Percentiles rank a stretch among this genome's conserved stretches.
phyloP scores from a whole-genome alignment of 192 early-diverging fungal genomes.

The Mortierella claussenii region DNA sequence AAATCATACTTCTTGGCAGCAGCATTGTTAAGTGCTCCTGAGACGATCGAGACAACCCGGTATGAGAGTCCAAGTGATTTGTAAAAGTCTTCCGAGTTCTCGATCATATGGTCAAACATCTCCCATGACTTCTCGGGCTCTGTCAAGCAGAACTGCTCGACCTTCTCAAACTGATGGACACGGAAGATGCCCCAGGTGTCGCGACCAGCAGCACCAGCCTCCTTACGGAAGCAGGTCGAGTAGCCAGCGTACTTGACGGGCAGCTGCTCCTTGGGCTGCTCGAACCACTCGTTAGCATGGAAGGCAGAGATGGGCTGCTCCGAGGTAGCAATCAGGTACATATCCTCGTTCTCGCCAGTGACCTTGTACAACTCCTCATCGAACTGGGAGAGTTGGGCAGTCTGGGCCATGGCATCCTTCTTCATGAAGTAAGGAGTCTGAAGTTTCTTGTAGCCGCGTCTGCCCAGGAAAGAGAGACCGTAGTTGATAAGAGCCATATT shows the following conservation, averaged over 20 bases:
- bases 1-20: slow-evolving; percentile 99
- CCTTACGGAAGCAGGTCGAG: slow-evolving; percentile 99
- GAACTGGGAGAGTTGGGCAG: slow-evolving; percentile 96
- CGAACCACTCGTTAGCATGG: slow-evolving; percentile 97
- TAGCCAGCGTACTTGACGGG: slow-evolving; percentile 95
- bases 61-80: slow-evolving; percentile 93
- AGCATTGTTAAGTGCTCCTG: slow-evolving; percentile 97
- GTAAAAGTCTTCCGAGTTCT: slow-evolving; percentile 93
- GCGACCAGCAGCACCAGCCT: slow-evolving; percentile 96
- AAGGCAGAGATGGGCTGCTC: slow-evolving; percentile 99
- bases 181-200: slow-evolving; percentile 99
- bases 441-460: slow-evolving; percentile 88
- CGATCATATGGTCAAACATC: slow-evolving; percentile 97
- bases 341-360: slow-evolving; percentile 84
- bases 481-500: slow-evolving; percentile 97
- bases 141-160: slow-evolving; percentile 97
- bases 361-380: slow-evolving; percentile 99
- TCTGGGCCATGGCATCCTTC: slow-evolving; percentile 97
- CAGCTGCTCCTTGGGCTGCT: slow-evolving; percentile 89
- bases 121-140: slow-evolving; percentile 99
- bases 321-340: slow-evolving; percentile 98
- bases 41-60: slow-evolving; percentile 95
- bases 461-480: slow-evolving; percentile 91
- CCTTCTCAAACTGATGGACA: slow-evolving; percentile 99
- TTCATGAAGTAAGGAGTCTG: slow-evolving; percentile 99